Base-by-base conservation (phyloP, 2,329 filamentous ascomycete species). In the Cladosporium halotolerans region DNA sequence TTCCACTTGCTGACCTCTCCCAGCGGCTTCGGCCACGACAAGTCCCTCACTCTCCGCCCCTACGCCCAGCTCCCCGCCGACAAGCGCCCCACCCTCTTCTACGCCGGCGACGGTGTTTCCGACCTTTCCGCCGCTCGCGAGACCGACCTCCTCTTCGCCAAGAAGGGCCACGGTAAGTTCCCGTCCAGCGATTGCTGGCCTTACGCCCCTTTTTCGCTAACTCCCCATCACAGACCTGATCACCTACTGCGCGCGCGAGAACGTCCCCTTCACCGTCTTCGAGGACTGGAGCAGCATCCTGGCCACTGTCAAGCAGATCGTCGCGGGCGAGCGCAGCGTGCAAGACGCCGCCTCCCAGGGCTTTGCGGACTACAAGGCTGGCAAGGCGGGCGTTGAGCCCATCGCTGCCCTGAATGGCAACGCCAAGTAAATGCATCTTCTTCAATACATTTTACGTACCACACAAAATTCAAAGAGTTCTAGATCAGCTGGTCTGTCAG, bases 11-110 rank as follows among this genome's bases (percentile, higher is more conserved):
- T 38, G 19, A n/a, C 18, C 33, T 16, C 9, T 43, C 10, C 55
- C 57, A 88, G 86, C 66, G 79, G 84, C 55, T 95, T 95, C 64
- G 93, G 93, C n/a, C 93, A 99, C 68, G 92, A 99, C 78, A 99
- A 99, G 81, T 91, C 86, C 23, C 77, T 92, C 51, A 89, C 93
- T 68, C 89, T 99, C 64, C 83, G 88, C 60, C 89, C 89, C 48
- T 97, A 97, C 72, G 85, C 86, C 2, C 77, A 82, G 23, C 77
- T 95, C 41, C 83, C 88, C 0, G 76, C 76, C 11, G 70, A 76
- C 32, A 72, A 86, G 64, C 80, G 90, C 40, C 93, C 93, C 2
- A 84, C 83, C 38, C 82, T 97, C 73, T 89, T 97, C 70, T 99
- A 99, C 66, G 92, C 93, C 32, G 93, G 93, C 55, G 92, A 97